Base-by-base conservation (phyloP, 208 protist species). In the Crithidia mellificae region DNA sequence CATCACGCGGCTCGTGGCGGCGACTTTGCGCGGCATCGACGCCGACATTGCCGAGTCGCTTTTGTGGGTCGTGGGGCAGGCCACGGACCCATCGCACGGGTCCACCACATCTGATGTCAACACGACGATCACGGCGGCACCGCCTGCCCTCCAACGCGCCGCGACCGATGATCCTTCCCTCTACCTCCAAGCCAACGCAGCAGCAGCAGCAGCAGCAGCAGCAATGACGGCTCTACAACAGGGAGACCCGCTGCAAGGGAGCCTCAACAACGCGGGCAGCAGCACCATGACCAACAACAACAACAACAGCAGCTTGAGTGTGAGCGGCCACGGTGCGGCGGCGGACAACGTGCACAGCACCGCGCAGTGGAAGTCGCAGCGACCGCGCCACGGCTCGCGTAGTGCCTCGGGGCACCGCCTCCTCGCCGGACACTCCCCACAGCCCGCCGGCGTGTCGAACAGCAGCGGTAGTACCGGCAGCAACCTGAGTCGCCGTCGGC, bases 1-100 rank as follows among this genome's bases (percentile, higher is more conserved):
- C 38, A 47, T 92, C 29, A 95, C 85, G 17, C 83, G 80, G 22
- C 81, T 91, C 20, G 78, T 92, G 50, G 83, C 85, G 22, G 77
- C 77, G 7, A 69, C 63, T 32, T 32, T 84, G 63, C 78, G 70
- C 11, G 66, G 71, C 63, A 73, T 77, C 20, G 65, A 77, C 27
- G 36, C 59, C 14, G 64, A 72, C 44, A 61, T 62, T 2, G 65
- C 75, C 11, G 65, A 73, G 32, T 70, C 68, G 32, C 70, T 79
- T 43, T 63, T 84, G 25, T 43, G 69, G 47, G 65, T 77, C 15
- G 66, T 75, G 12, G 67, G 65, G 17, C 20, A 43, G 29, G 39
- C 41, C 20, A 32, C 34, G 4, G 43, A 49, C 11, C 12, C 29
- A 24, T 39, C 58, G 9, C 43, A 51, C 24, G n/a, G 15, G 14